Conservation (phyloP, 129 eudicot species). For the Centaurea solstitialis region DNA sequence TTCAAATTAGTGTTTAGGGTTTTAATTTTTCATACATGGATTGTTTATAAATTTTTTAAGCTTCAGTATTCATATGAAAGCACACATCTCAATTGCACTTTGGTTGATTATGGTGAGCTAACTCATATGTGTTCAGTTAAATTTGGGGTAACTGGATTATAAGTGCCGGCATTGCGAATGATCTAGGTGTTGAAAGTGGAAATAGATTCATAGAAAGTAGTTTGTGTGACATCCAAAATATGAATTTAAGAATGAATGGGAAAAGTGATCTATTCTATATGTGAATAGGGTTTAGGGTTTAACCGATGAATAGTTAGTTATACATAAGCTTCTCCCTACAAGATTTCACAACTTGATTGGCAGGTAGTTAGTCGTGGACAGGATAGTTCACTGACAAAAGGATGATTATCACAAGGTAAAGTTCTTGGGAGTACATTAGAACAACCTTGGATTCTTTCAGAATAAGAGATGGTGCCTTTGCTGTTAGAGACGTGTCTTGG, state of each 20-base stretch:
- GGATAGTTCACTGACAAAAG: too few species aligned
- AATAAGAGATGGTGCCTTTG: too few species aligned
- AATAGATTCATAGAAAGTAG: not conserved
- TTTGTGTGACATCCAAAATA: not conserved
- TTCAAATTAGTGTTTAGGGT: slow-evolving; percentile 3
- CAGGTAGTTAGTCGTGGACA: too few species aligned
- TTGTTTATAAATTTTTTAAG: not conserved
- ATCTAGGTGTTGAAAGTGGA: not conserved
- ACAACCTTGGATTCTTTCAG: too few species aligned
- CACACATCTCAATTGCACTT: not conserved
- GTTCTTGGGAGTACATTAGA: too few species aligned
- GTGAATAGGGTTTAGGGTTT: not conserved
- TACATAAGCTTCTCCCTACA: not conserved
- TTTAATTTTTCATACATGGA: not conserved
- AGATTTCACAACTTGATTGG: not conserved
- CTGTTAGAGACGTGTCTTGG: too few species aligned
- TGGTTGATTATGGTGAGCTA: not conserved
- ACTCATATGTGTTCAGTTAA: not conserved
- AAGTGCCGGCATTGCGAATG: not conserved
- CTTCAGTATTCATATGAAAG: not conserved
- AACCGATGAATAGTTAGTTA: not conserved
- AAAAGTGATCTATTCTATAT: not conserved
- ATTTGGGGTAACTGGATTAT: not conserved
- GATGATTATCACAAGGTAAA: too few species aligned
- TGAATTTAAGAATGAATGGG: not conserved